A percentile compares a stretch with the other conserved stretches of the same genome.
Conservation (phyloP, 78 protist genomes). For the Tieghemostelium lacteum region DNA sequence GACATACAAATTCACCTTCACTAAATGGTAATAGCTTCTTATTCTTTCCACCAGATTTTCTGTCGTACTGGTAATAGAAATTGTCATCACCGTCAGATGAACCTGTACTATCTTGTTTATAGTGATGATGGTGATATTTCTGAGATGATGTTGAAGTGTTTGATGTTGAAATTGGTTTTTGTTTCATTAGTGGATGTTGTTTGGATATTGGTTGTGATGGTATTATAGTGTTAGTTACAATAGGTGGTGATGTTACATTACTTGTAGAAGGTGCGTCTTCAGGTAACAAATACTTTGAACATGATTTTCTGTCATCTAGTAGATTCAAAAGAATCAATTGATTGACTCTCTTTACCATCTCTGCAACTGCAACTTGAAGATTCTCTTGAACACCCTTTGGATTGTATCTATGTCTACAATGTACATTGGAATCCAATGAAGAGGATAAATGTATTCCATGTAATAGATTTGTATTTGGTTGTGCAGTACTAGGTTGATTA, state of each 20-base stretch:
- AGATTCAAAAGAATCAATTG: constrained; percentile 60
- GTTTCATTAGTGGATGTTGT: neutral
- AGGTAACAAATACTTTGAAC: constrained; percentile 42
- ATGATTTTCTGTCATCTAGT: constrained; percentile 42
- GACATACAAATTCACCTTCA: constrained; percentile 58
- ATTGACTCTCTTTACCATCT: constrained; percentile 51
- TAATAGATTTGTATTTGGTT: constrained; percentile 21
- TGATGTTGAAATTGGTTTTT: neutral
- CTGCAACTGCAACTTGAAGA: neutral
- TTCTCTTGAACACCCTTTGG: constrained; percentile 13
- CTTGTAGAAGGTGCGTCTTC: constrained; percentile 22
- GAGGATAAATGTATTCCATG: constrained; percentile 31
- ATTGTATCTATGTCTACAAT: constrained; percentile 22
- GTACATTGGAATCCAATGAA: constrained; percentile 18
- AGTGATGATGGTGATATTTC: constrained; percentile 2
- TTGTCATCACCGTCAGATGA: neutral
- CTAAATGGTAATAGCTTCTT: constrained; percentile 20
- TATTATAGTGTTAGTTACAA: neutral
- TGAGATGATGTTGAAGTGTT: neutral
- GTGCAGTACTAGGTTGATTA: neutral
- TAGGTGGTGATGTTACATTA: neutral
- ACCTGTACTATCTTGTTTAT: neutral
- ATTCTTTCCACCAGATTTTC: neutral
- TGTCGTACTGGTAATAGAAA: constrained; percentile 4
- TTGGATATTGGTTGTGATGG: neutral